Evolutionary conservation across 495 filamentous ascomycete species (phyloP).

Genomic region (Physcia stellaris): DNA sequence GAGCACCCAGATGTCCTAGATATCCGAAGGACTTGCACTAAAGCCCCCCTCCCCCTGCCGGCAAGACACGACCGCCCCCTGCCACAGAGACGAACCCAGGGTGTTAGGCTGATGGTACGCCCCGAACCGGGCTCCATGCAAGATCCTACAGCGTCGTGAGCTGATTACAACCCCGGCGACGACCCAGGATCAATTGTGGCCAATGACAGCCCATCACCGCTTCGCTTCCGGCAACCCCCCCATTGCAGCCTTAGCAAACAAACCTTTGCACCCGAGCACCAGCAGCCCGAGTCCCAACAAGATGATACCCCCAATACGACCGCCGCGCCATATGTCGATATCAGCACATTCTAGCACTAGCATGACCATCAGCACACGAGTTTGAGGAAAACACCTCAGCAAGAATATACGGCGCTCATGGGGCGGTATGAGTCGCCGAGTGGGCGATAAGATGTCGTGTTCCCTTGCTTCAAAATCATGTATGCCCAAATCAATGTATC

Average conservation of each 20-base stretch:
- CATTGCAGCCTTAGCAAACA: too few species aligned
- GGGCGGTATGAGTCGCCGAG: background rate
- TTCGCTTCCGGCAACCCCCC: too few species aligned
- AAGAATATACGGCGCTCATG: background rate
- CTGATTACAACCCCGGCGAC: too few species aligned
- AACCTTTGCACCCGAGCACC: too few species aligned
- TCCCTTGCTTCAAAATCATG: conserved; percentile 6
- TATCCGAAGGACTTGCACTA: background rate
- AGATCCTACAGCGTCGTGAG: too few species aligned
- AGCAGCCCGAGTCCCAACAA: background rate
- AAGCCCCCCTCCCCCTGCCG: background rate
- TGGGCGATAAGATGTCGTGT: background rate
- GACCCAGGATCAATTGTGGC: too few species aligned
- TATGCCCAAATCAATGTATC: conserved; percentile 8
- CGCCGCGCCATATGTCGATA: conserved; percentile 8
- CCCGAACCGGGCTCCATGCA: background rate
- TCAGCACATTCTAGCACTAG: conserved; percentile 10
- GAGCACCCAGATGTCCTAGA: conserved; percentile 13
- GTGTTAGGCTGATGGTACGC: background rate
- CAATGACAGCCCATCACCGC: too few species aligned
- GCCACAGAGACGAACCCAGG: background rate
- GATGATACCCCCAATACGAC: conserved; percentile 4
- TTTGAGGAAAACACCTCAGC: background rate
- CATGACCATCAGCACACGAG: conserved; percentile 3
- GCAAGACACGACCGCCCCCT: background rate